phyloP scores from a whole-genome alignment of 805 yeast genomes.

The Lipomyces kockii region DNA sequence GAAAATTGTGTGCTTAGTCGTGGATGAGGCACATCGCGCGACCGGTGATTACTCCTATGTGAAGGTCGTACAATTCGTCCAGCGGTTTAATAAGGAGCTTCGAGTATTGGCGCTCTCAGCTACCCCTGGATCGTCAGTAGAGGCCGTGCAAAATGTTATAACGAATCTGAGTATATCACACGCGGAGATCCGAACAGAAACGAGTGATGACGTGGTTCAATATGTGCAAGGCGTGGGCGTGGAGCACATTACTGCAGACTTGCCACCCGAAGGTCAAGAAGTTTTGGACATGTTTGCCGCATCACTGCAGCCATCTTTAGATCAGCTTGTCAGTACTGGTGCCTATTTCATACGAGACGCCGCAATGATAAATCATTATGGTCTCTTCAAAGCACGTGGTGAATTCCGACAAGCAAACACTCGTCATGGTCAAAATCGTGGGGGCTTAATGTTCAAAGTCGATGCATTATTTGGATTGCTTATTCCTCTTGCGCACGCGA shows the following conservation, averaged over 20 bases:
- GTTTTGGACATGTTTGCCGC: slow-evolving; percentile 59
- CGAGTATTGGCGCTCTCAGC: slow-evolving; percentile 90
- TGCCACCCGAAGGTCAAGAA: slow-evolving; percentile 59
- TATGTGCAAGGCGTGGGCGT: slow-evolving; percentile 74
- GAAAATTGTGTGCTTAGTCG: slow-evolving; percentile 71
- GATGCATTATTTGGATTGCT: slow-evolving; percentile 56
- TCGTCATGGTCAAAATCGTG: neutral
- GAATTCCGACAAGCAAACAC: slow-evolving; percentile 11
- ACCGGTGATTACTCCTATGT: slow-evolving; percentile 89
- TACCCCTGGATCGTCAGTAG: slow-evolving; percentile 89
- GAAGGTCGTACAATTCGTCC: slow-evolving; percentile 72
- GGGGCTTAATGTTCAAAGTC: slow-evolving; percentile 15
- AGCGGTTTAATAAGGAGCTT: slow-evolving; percentile 65
- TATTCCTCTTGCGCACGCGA: slow-evolving; percentile 66
- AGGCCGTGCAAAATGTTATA: slow-evolving; percentile 85
- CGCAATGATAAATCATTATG: slow-evolving; percentile 66
- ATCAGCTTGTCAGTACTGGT: slow-evolving; percentile 62
- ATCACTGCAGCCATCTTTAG: slow-evolving; percentile 70
- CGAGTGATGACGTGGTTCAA: slow-evolving; percentile 74
- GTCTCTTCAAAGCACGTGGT: slow-evolving; percentile 65
- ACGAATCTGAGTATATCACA: slow-evolving; percentile 71
- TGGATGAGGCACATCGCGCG: slow-evolving; percentile 96
- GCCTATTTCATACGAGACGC: slow-evolving; percentile 73
- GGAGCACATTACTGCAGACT: slow-evolving; percentile 61
- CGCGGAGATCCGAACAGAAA: slow-evolving; percentile 85